Evolutionary conservation across 345 rosid genomes (phyloP).

Genomic region (Erysimum cheiranthoides): DNA sequence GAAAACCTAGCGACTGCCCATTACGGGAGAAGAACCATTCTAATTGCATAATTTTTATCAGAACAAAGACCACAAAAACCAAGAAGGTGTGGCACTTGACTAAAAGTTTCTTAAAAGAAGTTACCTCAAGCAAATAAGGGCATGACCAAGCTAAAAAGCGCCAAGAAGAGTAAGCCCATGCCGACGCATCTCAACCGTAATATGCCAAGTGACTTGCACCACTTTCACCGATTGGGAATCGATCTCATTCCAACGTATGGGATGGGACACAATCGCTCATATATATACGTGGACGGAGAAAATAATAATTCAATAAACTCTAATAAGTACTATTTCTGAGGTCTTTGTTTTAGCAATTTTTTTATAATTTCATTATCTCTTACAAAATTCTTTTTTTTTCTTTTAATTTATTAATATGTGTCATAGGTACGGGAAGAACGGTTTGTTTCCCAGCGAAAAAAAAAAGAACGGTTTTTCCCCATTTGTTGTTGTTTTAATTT

Average conservation of each 20-base stretch:
- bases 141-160: not conserved
- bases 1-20: too few species aligned
- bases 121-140: not conserved
- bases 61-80: not conserved
- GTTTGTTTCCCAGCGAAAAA: conserved; percentile 30
- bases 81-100: not conserved
- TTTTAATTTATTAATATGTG: conserved; percentile 1
- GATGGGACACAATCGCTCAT: not conserved
- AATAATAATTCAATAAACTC: not conserved
- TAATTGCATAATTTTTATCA: not conserved
- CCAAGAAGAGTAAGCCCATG: not conserved
- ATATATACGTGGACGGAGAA: too few species aligned
- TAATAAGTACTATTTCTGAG: not conserved
- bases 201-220: not conserved
- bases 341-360: not conserved
- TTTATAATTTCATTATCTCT: not conserved
- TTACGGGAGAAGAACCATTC: not conserved
- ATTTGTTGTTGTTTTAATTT: conserved; percentile 2
- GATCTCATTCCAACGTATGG: not conserved
- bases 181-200: not conserved
- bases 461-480: conserved; percentile 31
- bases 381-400: not conserved
- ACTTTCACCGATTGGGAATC: not conserved
- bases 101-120: not conserved
- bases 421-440: conserved; percentile 32